A percentile compares a stretch with the other conserved stretches of the same genome.
These are phyloP conservation scores for Pichia sp. DNA, from an alignment of 1,139 yeast species.

Conservation along the genomic window DNA sequence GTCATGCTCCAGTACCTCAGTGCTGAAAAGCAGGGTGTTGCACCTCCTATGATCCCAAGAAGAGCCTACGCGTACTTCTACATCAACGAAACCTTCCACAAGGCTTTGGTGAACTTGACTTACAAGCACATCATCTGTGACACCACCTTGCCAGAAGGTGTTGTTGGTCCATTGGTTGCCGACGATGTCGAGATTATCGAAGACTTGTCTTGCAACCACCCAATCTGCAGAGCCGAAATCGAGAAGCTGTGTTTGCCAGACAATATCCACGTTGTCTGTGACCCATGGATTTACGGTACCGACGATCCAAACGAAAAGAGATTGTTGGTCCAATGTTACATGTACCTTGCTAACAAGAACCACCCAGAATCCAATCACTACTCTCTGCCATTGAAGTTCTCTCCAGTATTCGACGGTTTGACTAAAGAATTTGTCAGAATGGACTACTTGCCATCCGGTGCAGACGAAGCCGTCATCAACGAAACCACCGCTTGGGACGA, in stretches of 20 bases:
- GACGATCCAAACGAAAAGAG: constrained; percentile 58
- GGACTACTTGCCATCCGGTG: constrained; percentile 72
- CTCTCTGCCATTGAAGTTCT: constrained; percentile 76
- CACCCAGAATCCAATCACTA: constrained; percentile 82
- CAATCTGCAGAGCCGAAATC: constrained; percentile 56
- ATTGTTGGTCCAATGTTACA: constrained; percentile 67
- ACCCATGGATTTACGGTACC: constrained; percentile 90
- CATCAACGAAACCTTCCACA: constrained; percentile 57
- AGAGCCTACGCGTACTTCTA: constrained; percentile 66
- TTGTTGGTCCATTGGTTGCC: constrained; percentile 70
- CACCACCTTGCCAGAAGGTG: constrained; percentile 54
- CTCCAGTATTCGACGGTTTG: constrained; percentile 73
- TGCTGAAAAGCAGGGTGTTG: constrained; percentile 58
- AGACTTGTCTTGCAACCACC: constrained; percentile 48
- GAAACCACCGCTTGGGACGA: constrained; percentile 59
- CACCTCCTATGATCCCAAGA: constrained; percentile 58
- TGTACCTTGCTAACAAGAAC: constrained; percentile 68
- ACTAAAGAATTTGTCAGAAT: constrained; percentile 65
- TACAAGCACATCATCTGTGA: constrained; percentile 60
- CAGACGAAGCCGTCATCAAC: constrained; percentile 49
- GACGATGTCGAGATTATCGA: constrained; percentile 62
- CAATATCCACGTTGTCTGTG: constrained; percentile 52
- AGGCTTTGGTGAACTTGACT: constrained; percentile 68
- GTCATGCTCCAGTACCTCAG: constrained; percentile 65
- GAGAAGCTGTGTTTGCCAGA: constrained; percentile 59